Percentiles rank a stretch among this genome's conserved stretches.
phyloP scores from a whole-genome alignment of 2,329 filamentous ascomycete genomes.

The Aspergillus phoenicis region DNA sequence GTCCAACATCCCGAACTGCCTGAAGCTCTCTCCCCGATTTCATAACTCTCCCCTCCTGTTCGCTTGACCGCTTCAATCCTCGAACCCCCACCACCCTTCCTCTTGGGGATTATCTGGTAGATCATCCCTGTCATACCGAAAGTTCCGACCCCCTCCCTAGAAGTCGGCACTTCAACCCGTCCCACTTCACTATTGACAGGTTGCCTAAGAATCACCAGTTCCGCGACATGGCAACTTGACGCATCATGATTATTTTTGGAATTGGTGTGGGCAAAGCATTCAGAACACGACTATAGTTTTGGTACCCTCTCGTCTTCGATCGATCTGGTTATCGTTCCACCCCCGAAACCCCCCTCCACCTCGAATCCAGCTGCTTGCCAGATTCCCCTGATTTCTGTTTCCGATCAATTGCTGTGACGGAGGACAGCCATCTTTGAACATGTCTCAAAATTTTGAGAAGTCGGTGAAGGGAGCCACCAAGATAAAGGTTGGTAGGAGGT shows the following conservation, averaged over 20 bases:
- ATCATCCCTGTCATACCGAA: conserved; percentile 1
- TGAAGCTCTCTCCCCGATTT: conserved; percentile 15
- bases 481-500: conserved; percentile 71
- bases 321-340: neutral
- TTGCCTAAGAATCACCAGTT: conserved; percentile 19
- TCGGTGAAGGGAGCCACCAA: conserved; percentile 98
- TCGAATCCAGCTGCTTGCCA: conserved; percentile 8
- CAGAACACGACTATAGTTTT: conserved; percentile 19
- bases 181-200: conserved; percentile 13
- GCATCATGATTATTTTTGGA: conserved; percentile 28
- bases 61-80: neutral
- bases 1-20: conserved; percentile 14
- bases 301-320: conserved; percentile 4
- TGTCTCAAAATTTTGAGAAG: conserved; percentile 81
- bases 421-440: conserved; percentile 23
- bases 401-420: conserved; percentile 15
- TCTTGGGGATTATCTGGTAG: neutral
- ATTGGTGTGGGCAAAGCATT: conserved; percentile 28
- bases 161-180: conserved; percentile 1
- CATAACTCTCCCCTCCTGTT: conserved; percentile 1
- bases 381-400: conserved; percentile 15
- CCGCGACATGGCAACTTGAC: conserved; percentile 36
- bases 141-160: neutral
- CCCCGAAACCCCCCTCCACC: neutral
- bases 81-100: neutral